phyloP scores from a whole-genome alignment of 2,329 filamentous ascomycete species.

The Huntiella decipiens region DNA sequence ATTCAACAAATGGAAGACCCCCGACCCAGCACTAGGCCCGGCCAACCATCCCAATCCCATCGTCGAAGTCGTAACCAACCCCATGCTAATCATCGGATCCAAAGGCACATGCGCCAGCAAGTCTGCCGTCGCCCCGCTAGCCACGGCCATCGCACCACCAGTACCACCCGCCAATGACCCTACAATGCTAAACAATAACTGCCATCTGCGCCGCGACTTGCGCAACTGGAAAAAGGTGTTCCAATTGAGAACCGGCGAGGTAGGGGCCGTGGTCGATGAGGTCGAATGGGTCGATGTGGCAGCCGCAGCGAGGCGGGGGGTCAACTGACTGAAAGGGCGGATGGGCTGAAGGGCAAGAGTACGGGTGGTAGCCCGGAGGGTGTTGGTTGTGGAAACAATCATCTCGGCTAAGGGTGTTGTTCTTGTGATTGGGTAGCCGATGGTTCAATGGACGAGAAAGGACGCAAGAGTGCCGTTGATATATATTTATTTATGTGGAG shows the following conservation, averaged over 20 bases:
- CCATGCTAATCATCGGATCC: slow-evolving; percentile 74
- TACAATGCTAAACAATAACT: slow-evolving; percentile 55
- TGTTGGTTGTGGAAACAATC: slow-evolving; percentile 4
- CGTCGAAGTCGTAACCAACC: slow-evolving; percentile 57
- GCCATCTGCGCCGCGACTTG: slow-evolving; percentile 65
- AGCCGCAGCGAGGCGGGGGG: slow-evolving; percentile 8
- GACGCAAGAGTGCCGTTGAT: too few species aligned
- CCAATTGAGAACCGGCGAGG: slow-evolving; percentile 48
- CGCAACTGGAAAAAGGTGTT: slow-evolving; percentile 84
- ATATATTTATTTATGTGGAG: too few species aligned
- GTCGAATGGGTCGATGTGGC: slow-evolving; percentile 9
- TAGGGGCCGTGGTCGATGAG: slow-evolving; percentile 13
- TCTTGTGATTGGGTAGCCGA: too few species aligned
- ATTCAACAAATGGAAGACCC: slow-evolving; percentile 60
- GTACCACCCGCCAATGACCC: slow-evolving; percentile 44
- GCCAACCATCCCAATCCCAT: slow-evolving; percentile 73
- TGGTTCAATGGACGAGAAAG: too few species aligned
- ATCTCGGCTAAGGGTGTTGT: too few species aligned
- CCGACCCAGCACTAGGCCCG: slow-evolving; percentile 66
- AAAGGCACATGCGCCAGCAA: slow-evolving; percentile 55
- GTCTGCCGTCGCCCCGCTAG: slow-evolving; percentile 53
- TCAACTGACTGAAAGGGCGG: slow-evolving; percentile 11
- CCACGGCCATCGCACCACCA: slow-evolving; percentile 45
- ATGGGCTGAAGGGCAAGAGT: slow-evolving; percentile 6
- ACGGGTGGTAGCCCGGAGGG: slow-evolving; percentile 1